Evolutionary conservation across 495 filamentous ascomycete species (phyloP), one percentile per base, ranked within the genome.

Genomic region (Neurospora sp.): DNA sequence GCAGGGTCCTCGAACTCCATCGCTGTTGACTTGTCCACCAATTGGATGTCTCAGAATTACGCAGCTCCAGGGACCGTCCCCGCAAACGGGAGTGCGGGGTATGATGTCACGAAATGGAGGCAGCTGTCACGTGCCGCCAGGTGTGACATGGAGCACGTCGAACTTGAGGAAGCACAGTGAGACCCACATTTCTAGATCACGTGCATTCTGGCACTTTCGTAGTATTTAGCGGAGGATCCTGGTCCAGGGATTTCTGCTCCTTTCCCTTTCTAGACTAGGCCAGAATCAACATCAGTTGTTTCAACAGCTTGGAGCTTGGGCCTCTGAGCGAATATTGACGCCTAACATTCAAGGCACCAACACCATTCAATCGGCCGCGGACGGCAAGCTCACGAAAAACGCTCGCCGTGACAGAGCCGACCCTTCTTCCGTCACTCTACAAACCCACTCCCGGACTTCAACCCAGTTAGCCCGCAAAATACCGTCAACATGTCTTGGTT

Each of bases 401-500:
- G 79, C 84, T 85, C 84, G 82, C 75, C 73, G 78, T 77, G 74
- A 72, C 75, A 70, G 76, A 62, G 72, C 76, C 75, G 70, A 72
- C 75, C 73, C 54, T 66, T 72, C 71, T 20, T 35, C 71, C 42
- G 23, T 72, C 71, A 54, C 69, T 23, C 70, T 35, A 66, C 54
- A 70, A 73, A 75, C 74, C 70, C 72, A 72, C 73, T 71, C 74
- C 72, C 75, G 78, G 72, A 72, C 72, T 73, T 75, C 74, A 73
- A 66, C 66, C 39, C 44, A 70, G 71, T 71, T 18, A 31, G 46
- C 71, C 80, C 70, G 73, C 74, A 73, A 75, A 75, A 76, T 72
- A 79, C 82, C 83, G 79, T 79, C 86, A 91, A 80, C 75, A 94
- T 95, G 93, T 88, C 89, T 85, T 86, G 93, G 84, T 87, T 97